Base-by-base conservation (phyloP, 148 eudicot genomes). In the Persicaria maculosa region DNA sequence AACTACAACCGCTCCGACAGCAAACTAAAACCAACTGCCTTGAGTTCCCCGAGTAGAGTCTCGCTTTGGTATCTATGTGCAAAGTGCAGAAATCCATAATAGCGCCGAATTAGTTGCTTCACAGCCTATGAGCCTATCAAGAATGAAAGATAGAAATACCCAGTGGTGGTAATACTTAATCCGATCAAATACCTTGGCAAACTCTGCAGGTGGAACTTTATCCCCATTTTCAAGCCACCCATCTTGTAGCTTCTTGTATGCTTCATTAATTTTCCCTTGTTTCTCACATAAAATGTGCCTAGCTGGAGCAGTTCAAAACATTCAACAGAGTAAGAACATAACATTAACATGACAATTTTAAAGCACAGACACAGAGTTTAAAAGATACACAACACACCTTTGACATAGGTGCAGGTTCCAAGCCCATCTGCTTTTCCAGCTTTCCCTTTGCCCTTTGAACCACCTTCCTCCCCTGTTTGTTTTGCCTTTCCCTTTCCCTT, bases 201-300 rank as follows among this genome's bases (percentile, higher is more conserved):
- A 95, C 80, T 95, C 99, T 74, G 99, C 93, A 46, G 97, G 97
- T 76, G 99, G 99, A 82, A 95, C 97, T 75, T 95, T 92, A 77
- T 95, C 99, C 72, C 97, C 99, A 64, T 80, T 88, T 74, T 80
- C 81, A 68, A 95, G 97, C 99, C 99, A 92, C 44, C 92, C 96
- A 75, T 93, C 97, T 78, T 84, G 92, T 75, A 95, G 85, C 83
- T 92, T 95, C 86, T 95, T 93, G 84, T 95, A 92, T 72, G 96
- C 99, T 79, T 95, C 99, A 81, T 92, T 95, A 69, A 95, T 95
- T 79, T 92, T 95, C 54, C 96, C 96, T 85, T 95, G 97, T 82
- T 95, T 95, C 87, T 92, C 99, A 71, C 99, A 90, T 74, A 95
- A 83, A 71, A 95, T 79, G 80, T 95, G 99, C 82, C 99, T 86